Conservation (phyloP, 2,329 filamentous ascomycete species). For the Pseudogymnoascus sp. region DNA sequence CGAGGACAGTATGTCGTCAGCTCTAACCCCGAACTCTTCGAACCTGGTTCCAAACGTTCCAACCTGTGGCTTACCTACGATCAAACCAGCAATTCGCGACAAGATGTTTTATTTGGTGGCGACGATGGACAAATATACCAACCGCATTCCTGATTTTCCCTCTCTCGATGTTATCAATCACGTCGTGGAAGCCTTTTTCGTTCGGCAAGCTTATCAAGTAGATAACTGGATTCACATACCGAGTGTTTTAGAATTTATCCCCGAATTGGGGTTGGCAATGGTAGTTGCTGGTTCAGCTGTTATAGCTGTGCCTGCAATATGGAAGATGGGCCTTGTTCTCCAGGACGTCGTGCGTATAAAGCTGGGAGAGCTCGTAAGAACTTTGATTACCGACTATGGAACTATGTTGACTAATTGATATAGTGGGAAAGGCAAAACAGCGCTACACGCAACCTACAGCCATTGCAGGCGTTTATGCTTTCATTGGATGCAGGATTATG, state of each 20-base stretch:
- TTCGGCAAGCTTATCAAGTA: neutral
- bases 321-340: constrained; percentile 11
- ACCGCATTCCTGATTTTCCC: neutral
- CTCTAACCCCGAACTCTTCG: constrained; percentile 11
- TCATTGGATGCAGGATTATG: constrained; percentile 9
- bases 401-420: neutral
- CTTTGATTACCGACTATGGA: neutral
- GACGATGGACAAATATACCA: neutral
- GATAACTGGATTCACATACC: constrained; percentile 1
- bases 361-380: neutral
- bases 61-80: neutral
- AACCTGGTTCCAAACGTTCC: neutral
- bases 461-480: constrained; percentile 2
- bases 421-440: constrained; percentile 9
- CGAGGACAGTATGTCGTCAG: constrained; percentile 18
- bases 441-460: neutral
- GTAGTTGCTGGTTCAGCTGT: neutral
- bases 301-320: neutral
- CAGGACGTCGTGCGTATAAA: neutral
- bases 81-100: neutral
- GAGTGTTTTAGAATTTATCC: neutral
- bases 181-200: constrained; percentile 3
- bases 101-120: neutral
- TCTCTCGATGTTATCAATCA: constrained; percentile 1
- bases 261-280: neutral